Percentiles rank a stretch among this genome's conserved stretches.
These are phyloP conservation scores for Steccherinum ochraceum DNA, from an alignment of 768 basidiomycete genomes.

Conservation along the genomic window DNA sequence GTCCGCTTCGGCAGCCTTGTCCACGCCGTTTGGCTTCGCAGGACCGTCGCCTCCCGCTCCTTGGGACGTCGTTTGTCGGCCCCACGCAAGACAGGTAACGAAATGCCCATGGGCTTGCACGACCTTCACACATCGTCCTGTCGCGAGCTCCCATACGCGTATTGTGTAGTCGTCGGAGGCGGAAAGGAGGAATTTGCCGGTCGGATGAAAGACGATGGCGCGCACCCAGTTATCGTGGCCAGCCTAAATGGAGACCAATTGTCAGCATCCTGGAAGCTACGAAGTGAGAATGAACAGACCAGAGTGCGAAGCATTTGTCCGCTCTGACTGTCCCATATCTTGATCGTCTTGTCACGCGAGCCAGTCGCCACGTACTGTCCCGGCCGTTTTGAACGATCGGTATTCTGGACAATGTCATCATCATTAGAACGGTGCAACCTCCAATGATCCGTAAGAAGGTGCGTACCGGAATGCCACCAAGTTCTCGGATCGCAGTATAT, in stretches of 20 bases:
- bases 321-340: conserved; percentile 81
- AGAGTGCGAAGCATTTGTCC: conserved; percentile 79
- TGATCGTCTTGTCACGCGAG: conserved; percentile 87
- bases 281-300: conserved; percentile 32
- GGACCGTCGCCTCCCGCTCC: conserved; percentile 28
- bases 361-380: conserved; percentile 72
- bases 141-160: conserved; percentile 83
- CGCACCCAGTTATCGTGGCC: conserved; percentile 92
- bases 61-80: conserved; percentile 41
- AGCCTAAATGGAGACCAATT: conserved; percentile 30
- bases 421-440: too few species aligned
- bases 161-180: conserved; percentile 91
- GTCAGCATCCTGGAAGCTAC: not conserved
- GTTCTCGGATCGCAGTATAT: conserved; percentile 70
- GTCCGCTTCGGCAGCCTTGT: conserved; percentile 33
- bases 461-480: conserved; percentile 65
- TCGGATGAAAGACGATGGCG: conserved; percentile 83
- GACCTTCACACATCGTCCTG: conserved; percentile 80
- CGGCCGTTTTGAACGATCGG: conserved; percentile 41
- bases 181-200: conserved; percentile 85
- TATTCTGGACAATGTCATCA: conserved; percentile 31
- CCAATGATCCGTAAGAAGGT: conserved; percentile 1
- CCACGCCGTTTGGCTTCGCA: conserved; percentile 25
- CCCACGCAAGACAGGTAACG: conserved; percentile 79
- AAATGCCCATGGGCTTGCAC: conserved; percentile 87